Evolutionary conservation across 163 green algal species (phyloP), one percentile per base, ranked within the genome.

Genomic region (Chlorella variabilis): DNA sequence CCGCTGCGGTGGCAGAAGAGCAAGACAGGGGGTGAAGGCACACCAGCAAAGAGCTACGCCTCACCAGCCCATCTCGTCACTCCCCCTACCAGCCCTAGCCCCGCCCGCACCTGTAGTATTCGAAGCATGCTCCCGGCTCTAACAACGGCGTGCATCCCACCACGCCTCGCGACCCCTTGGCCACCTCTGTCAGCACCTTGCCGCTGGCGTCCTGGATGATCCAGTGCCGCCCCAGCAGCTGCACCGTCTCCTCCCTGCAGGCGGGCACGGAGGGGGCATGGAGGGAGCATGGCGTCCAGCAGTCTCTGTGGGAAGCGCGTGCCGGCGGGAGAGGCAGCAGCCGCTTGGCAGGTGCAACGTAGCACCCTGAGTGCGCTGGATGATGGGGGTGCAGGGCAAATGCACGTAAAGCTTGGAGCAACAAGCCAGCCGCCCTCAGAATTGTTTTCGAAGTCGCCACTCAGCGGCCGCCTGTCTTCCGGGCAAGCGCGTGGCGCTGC

Each of bases 191-290:
- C 21, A 83, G 23, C 67, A 75, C 45, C 13, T 45, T 27, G 2
- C 82, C 82, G 17, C 23, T 25, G 13, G 29, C 51, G 68, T 90
- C 79, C 38, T 80, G 29, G 23, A 93, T 89, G 34, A 82, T 63
- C 89, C 89, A 92, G 62, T 91, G 83, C 71, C 89, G 61, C n/a
- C 83, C 83, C 34, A 88, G 49, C 48, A 93, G 51, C 82, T 92
- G 84, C 58, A 93, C 84, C 17, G 82, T 75, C 71, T 88, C 62
- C 0, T 31, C 42, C 25, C 89, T 91, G 82, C 68, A 59, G 6
- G n/a, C n/a, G n/a, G 11, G 49, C 2, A 21, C 27, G 66, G 25
- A n/a, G 54, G 18, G 54, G 15, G 23, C 11, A 54, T 31, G n/a
- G 36, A 56, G 49, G 54, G 71, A 42, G 65, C 36, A 61, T 41